Base-by-base conservation (phyloP, 2,329 filamentous ascomycete species). In the Penicillium sp. region DNA sequence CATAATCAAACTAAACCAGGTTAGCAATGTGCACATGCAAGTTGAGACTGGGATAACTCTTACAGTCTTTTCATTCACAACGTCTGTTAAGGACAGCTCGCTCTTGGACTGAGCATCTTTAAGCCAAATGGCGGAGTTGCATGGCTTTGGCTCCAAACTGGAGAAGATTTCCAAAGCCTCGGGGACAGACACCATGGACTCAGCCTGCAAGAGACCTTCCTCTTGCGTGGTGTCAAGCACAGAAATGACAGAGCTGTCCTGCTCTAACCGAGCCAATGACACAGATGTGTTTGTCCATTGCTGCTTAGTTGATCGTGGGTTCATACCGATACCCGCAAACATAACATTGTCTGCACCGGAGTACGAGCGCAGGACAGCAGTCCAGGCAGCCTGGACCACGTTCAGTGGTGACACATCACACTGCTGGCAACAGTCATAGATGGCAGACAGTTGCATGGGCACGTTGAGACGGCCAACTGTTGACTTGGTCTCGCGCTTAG, bases 71-170 rank as follows among this genome's bases (percentile, higher is more conserved):
- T 45, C 52, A 29, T 47, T 50, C n/a, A 51, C 43, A 46, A 54
- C 47, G 45, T 57, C 47, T 5, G 32, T 52, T 11, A 52, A 34
- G 2, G 45, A 49, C 7, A 52, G 29, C 16, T 47, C 49, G 22
- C 38, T 48, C 53, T 58, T 58, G 21, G 39, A 42, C 4, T 38
- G 18, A 21, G 56, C 46, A 11, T 55, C 49, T 31, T 45, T 38
- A 34, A 56, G 49, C 53, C 56, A 58, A 31, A 58, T 54, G 29
- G 56, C 56, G 1, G 56, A 52, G 38, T 56, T 59, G 49, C 53
- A 54, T 7, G 56, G 56, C 44, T 59, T 56, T 1, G 56, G 53
- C 4, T 59, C 56, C 2, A 59, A 45, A 11, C 40, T 45, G 9
- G 56, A 45, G 18, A 56, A 49, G 18, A 54, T 54, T 27, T 52